Evolutionary conservation across 2,329 filamentous ascomycete species (phyloP).

Genomic region (Chaetomiaceae sp.): DNA sequence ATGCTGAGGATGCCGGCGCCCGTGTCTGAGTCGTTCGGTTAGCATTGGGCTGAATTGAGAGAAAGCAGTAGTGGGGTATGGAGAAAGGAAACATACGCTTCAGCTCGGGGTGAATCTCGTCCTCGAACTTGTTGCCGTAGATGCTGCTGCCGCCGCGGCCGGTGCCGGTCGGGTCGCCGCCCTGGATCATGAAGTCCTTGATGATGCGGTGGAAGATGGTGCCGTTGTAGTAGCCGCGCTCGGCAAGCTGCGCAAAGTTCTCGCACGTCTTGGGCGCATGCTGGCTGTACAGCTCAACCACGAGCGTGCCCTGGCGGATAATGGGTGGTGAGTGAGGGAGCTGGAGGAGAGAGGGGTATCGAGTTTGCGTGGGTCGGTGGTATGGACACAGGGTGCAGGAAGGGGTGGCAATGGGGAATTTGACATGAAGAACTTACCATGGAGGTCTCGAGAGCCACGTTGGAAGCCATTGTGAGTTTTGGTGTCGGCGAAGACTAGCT

Average conservation of each 20-base stretch:
- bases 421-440: slow-evolving; percentile 5
- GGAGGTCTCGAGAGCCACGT: slow-evolving; percentile 69
- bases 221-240: slow-evolving; percentile 80
- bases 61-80: no score
- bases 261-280: slow-evolving; percentile 86
- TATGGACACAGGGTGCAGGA: no score
- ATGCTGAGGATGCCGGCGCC: slow-evolving; percentile 92
- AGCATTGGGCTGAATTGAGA: no score
- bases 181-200: slow-evolving; percentile 93
- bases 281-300: slow-evolving; percentile 79
- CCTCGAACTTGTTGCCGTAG: slow-evolving; percentile 89
- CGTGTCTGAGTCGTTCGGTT: slow-evolving; percentile 60
- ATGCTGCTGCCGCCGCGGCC: slow-evolving; percentile 84
- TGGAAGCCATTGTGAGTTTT: slow-evolving; percentile 58
- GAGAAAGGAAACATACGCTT: slow-evolving; percentile 44
- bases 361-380: no score
- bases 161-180: slow-evolving; percentile 88
- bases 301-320: slow-evolving; percentile 63
- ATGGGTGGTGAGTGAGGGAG: background rate
- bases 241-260: slow-evolving; percentile 77
- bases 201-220: slow-evolving; percentile 92
- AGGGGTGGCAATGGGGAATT: background rate
- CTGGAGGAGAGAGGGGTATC: no score
- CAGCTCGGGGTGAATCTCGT: slow-evolving; percentile 70
- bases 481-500: background rate